phyloP scores from a whole-genome alignment of 139 green algal species.

The Chlorella sp. region DNA sequence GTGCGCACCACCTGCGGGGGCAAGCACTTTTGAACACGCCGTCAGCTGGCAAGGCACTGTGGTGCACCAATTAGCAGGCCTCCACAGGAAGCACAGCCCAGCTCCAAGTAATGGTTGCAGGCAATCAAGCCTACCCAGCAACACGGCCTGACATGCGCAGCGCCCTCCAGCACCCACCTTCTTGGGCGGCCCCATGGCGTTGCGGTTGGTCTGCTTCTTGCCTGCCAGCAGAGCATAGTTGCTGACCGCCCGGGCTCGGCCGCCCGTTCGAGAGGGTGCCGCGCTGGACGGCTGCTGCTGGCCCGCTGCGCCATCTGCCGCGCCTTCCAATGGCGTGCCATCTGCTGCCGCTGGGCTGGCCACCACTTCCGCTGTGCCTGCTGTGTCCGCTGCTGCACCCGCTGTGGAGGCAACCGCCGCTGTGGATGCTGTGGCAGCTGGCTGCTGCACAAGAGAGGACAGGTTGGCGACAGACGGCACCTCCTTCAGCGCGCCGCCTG shows the following conservation, averaged over 20 bases:
- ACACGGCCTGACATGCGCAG: too few relatives aligned
- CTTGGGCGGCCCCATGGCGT: conserved; percentile 9
- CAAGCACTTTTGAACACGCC: too few relatives aligned
- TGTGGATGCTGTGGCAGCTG: background rate
- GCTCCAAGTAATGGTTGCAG: too few relatives aligned
- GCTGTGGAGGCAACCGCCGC: background rate
- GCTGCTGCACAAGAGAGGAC: background rate
- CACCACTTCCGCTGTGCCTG: background rate
- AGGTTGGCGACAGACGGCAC: conserved; percentile 12
- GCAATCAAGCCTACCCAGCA: too few relatives aligned
- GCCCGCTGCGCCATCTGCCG: background rate
- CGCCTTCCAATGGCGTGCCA: too few relatives aligned
- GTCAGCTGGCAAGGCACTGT: too few relatives aligned
- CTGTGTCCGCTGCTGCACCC: background rate
- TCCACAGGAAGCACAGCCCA: too few relatives aligned
- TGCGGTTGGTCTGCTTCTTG: conserved; percentile 30
- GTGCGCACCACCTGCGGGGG: background rate
- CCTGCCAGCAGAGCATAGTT: conserved; percentile 62
- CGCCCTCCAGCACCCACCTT: conserved; percentile 11
- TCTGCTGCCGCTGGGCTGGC: background rate
- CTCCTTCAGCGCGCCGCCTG: background rate
- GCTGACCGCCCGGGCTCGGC: conserved; percentile 11
- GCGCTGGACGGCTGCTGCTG: background rate
- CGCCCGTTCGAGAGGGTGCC: background rate
- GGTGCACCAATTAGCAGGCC: too few relatives aligned